Base-by-base conservation (phyloP, 83 land plant genomes). In the Picea engelmannii region DNA sequence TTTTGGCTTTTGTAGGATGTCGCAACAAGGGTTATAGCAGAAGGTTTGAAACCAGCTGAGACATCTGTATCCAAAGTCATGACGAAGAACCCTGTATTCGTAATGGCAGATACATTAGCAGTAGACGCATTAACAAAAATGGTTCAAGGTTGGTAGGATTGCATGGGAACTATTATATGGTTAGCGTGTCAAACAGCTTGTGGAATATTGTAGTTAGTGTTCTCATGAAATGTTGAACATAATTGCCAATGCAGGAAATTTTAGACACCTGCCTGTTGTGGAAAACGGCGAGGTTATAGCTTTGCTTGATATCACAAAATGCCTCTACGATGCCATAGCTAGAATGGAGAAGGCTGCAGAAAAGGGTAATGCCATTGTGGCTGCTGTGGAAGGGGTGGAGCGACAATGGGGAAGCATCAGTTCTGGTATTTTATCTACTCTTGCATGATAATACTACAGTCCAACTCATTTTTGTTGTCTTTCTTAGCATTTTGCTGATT, bases 241-340 rank as follows among this genome's bases (percentile, higher is more conserved):
- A 11, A 58, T 47, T 77, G 27, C 15, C n/a, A 62, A 62, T 66
- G 71, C 96, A 96, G 99, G 99, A 76, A 96, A 96, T 66, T 96
- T 96, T 68, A 91, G 99, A 75, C 99, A 96, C 80, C 81, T 96
- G 78, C 99, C 99, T 73, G 97, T 96, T 76, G 97, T 96, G 42
- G 99, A 96, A 79, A 94, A 94, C 82, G 95, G 97, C 47, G 99
- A 96, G 83, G 99, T 96, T 21, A 84, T 96, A 83, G 99, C 99
- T n/a, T 84, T 96, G 71, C 89, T 96, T 82, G 97, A 94, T 76
- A 96, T 96, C 82, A 93, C 95, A 20, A 96, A 93, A 82, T 94
- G 97, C 82, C 89, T 96, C 52, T 93, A 95, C 85, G 98, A 95
- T 95, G 98, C 95, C 31, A 95, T 94, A 83, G 91, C 96, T 31